Conservation (phyloP, 2,329 filamentous ascomycete genomes). For the Sclerotinia glacialis region DNA sequence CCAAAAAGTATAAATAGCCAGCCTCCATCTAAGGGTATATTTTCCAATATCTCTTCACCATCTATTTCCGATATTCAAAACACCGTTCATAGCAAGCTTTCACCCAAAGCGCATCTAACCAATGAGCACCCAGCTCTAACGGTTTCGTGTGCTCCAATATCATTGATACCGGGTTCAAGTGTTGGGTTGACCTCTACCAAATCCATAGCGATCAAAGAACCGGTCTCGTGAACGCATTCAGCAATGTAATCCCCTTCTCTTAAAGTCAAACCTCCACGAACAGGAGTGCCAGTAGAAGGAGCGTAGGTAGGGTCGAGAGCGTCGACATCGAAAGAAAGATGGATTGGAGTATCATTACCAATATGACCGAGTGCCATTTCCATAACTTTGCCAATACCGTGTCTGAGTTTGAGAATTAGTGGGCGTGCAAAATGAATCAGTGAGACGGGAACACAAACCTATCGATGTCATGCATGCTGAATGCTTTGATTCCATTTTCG, state of each 20-base stretch:
- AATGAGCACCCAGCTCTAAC: slow-evolving; percentile 87
- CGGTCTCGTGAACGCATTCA: slow-evolving; percentile 78
- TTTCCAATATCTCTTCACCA: not conserved
- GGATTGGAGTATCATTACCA: slow-evolving; percentile 89
- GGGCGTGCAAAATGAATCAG: slow-evolving; percentile 5
- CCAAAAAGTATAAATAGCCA: slow-evolving; percentile 1
- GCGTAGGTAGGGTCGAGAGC: slow-evolving; percentile 95
- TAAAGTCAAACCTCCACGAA: slow-evolving; percentile 87
- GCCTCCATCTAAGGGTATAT: slow-evolving; percentile 9
- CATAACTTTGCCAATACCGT: slow-evolving; percentile 93
- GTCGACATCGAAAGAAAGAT: slow-evolving; percentile 96
- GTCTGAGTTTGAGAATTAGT: slow-evolving; percentile 45
- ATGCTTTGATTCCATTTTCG: slow-evolving; percentile 89
- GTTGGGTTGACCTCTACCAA: slow-evolving; percentile 79
- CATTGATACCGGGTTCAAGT: slow-evolving; percentile 55
- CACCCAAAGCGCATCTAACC: slow-evolving; percentile 86
- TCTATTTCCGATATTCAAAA: not conserved
- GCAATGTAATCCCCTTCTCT: slow-evolving; percentile 97
- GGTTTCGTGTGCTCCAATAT: slow-evolving; percentile 73
- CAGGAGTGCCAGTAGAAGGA: slow-evolving; percentile 91
- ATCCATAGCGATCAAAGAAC: slow-evolving; percentile 75
- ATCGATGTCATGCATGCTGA: slow-evolving; percentile 98
- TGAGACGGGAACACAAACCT: slow-evolving; percentile 50
- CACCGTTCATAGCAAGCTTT: slow-evolving; percentile 69
- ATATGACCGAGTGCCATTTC: slow-evolving; percentile 98